These are phyloP conservation scores for Alternaria sp. DNA, from an alignment of 2,329 filamentous ascomycete genomes.

Conservation along the genomic window DNA sequence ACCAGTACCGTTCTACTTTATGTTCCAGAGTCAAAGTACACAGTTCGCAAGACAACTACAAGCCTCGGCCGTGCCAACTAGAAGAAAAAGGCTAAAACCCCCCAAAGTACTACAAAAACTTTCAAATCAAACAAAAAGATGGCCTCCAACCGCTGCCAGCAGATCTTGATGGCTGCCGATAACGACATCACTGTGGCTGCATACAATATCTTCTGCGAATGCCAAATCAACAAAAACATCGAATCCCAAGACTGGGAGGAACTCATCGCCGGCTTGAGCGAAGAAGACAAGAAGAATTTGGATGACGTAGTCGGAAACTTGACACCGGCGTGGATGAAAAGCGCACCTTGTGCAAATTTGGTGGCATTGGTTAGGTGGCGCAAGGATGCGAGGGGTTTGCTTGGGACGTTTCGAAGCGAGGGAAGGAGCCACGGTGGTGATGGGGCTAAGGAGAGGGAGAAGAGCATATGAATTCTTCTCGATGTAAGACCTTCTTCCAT, in stretches of 20 bases:
- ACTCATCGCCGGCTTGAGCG: not conserved
- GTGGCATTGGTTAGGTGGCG: not conserved
- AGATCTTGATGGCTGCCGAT: not conserved
- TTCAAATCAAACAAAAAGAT: not conserved
- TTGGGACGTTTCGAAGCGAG: not conserved
- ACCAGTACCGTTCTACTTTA: not conserved
- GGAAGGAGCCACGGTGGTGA: accelerated
- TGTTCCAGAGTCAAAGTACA: not conserved
- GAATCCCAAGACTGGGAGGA: not conserved
- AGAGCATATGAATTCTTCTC: not conserved
- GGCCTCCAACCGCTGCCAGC: not conserved
- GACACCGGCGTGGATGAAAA: not conserved
- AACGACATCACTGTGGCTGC: not conserved
- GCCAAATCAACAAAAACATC: not conserved
- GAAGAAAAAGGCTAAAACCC: not conserved
- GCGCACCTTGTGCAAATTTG: not conserved
- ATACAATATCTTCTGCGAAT: not conserved
- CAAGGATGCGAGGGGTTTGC: not conserved
- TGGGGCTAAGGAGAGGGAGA: not conserved
- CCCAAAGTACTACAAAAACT: not conserved
- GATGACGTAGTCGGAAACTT: not conserved
- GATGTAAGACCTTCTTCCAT: not conserved
- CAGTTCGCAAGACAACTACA: not conserved
- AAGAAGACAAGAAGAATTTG: not conserved
- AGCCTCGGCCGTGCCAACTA: not conserved